Conservation (phyloP, 345 rosid genomes). For the Conringia planisiliqua region DNA sequence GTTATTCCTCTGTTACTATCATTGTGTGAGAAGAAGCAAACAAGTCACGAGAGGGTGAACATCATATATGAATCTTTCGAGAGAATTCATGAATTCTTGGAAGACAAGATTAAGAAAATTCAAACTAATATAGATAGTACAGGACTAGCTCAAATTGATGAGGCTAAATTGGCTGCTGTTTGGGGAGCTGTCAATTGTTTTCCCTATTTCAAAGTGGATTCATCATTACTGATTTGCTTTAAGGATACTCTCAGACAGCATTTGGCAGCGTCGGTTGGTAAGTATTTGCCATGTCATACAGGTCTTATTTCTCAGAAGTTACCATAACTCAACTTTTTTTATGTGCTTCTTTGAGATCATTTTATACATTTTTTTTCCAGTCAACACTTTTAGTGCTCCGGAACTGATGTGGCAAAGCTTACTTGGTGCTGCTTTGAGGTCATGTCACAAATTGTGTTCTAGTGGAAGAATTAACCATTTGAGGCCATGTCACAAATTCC, state of each 20-base stretch:
- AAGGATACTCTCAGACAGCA: constrained; percentile 48
- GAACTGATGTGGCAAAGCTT: constrained; percentile 64
- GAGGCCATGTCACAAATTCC: too few species aligned
- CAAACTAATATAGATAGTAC: constrained; percentile 29
- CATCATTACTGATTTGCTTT: constrained; percentile 44
- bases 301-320: neutral
- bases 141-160: constrained; percentile 32
- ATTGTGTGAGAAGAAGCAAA: constrained; percentile 54
- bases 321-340: neutral
- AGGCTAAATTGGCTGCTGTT: constrained; percentile 48
- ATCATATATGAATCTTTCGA: constrained; percentile 39
- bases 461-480: too few species aligned
- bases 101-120: constrained; percentile 24
- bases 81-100: constrained; percentile 45
- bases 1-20: constrained; percentile 48
- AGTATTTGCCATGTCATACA: neutral
- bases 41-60: neutral
- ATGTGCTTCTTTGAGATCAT: too few species aligned
- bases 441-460: constrained; percentile 33
- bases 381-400: constrained; percentile 41
- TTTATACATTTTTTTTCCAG: constrained; percentile 36
- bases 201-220: constrained; percentile 42
- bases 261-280: constrained; percentile 46
- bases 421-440: constrained; percentile 58
- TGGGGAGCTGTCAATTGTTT: constrained; percentile 65